Conservation (phyloP, 441 rosid species). For the Arabidopsis hybrid region DNA sequence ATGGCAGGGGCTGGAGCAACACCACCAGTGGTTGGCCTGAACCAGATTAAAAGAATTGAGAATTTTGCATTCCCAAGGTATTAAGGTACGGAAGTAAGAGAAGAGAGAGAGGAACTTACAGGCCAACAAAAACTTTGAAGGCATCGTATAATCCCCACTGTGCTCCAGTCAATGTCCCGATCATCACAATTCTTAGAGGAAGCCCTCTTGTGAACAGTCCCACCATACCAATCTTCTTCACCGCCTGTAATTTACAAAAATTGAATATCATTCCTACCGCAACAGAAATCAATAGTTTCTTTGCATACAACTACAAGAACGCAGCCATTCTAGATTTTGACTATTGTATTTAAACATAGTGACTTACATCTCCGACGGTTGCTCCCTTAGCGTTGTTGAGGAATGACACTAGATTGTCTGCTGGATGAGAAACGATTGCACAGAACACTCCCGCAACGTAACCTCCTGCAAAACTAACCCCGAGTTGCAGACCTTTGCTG, state of each 20-base stretch:
- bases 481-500: conserved; percentile 89
- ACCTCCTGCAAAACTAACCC: conserved; percentile 96
- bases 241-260: conserved; percentile 66
- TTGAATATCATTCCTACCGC: background rate
- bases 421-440: conserved; percentile 98
- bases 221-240: conserved; percentile 88
- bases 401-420: conserved; percentile 98
- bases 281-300: background rate
- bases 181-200: conserved; percentile 99
- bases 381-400: conserved; percentile 99
- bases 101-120: conserved; percentile 65
- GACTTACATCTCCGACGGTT: conserved; percentile 96
- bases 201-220: conserved; percentile 98
- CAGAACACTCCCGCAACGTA: conserved; percentile 96
- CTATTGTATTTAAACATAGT: background rate
- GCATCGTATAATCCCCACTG: conserved; percentile 99
- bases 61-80: conserved; percentile 4
- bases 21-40: conserved; percentile 97
- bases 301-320: background rate
- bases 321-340: background rate
- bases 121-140: conserved; percentile 97
- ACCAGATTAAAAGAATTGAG: conserved; percentile 28
- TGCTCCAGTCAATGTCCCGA: conserved; percentile 98
- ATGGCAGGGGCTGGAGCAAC: conserved; percentile 62
- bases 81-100: background rate